Base-by-base conservation (phyloP, 75 land plant species). In the Isoetes taiwanensis region DNA sequence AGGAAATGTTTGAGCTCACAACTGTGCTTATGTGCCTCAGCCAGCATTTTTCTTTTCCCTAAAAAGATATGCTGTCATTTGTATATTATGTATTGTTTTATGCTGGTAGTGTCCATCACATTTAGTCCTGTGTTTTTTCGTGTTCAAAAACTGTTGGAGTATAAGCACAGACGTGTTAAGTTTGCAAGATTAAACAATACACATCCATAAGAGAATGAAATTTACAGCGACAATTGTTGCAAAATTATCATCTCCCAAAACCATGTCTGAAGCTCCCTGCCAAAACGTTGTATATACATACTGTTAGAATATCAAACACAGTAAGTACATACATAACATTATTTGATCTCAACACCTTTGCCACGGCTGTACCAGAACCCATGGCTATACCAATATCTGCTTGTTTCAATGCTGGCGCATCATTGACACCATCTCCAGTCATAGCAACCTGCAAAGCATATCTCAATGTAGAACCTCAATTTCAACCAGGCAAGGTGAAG, bases 401-500 rank as follows among this genome's bases (percentile, higher is more conserved):
- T 61, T 87, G 86, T 68, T 87, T 93, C 43, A 93, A 53, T 30
- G 98, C 98, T 61, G 98, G 98, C 48, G 98, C 98, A 76, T 93
- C 98, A 66, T 93, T 93, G 41, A 93, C 98, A 23, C 98, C 98
- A 79, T 93, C 98, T 56, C 98, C 98, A 59, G 98, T 93, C 98
- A 93, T 93, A 53, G 98, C 98, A 56, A 93, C 98, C 98, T 93
- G 43, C 30, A 66, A 19, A 20, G 8, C 34, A 32, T 10, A 34
- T 31, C 30, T 9, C 9, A 37, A 14, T 9, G 39, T 37, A 37
- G 9, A 9, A 9, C 39, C 9, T 9, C 39, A 37, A 37, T 37
- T n/a, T n/a, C n/a, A n/a, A n/a, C n/a, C n/a, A n/a, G n/a, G n/a
- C n/a, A n/a, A n/a, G n/a, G n/a, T n/a, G n/a, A n/a, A n/a, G n/a